Percentiles rank a stretch among this genome's conserved stretches.
Conservation (phyloP, 2,329 filamentous ascomycete species). For the Xylaria sp. region DNA sequence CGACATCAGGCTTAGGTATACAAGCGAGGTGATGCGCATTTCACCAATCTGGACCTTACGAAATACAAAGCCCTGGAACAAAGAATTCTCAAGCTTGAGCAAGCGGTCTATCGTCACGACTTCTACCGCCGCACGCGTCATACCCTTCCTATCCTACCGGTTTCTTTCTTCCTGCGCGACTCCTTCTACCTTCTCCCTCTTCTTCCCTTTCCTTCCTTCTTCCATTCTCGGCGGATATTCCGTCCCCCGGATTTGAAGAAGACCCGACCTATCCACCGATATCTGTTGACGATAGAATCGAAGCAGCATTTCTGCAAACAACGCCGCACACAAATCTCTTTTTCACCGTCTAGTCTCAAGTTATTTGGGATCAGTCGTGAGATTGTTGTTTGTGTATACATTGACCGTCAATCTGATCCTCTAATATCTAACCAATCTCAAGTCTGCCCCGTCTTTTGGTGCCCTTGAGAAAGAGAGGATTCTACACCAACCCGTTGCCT, state of each 20-base stretch:
- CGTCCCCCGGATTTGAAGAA: background rate
- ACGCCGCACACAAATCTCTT: background rate
- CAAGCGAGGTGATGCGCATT: background rate
- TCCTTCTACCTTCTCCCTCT: background rate
- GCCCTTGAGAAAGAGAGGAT: background rate
- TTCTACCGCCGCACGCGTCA: conserved; percentile 4
- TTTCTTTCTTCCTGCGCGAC: background rate
- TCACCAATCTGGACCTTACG: background rate
- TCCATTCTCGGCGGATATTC: no score
- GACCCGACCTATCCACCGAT: background rate
- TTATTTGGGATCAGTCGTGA: background rate
- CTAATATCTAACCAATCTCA: background rate
- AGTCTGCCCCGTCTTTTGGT: background rate
- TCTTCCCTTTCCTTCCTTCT: background rate
- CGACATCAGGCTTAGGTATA: background rate
- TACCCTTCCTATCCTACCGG: background rate
- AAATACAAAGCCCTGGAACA: conserved; percentile 4
- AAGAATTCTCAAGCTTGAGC: conserved; percentile 4
- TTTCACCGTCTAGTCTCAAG: background rate
- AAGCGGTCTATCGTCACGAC: conserved; percentile 3
- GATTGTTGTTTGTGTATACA: background rate
- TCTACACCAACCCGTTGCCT: background rate
- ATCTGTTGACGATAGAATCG: background rate
- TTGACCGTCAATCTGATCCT: background rate
- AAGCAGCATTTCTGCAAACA: background rate